Conservation (phyloP, 177 flowering plant genomes). For the Telopea speciosissima region DNA sequence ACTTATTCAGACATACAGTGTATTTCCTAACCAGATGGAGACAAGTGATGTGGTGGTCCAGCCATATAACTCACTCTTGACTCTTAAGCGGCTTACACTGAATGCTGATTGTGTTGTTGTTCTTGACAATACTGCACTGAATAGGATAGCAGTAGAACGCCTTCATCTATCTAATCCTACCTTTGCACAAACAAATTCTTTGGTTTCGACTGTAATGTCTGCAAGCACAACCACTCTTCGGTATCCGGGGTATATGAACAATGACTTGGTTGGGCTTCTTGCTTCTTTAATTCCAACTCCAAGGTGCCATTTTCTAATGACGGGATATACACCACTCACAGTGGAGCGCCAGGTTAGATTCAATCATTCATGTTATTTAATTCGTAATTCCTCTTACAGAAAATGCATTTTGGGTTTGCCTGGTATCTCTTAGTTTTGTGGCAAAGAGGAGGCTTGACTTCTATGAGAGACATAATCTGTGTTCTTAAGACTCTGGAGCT, state of each 20-base stretch:
- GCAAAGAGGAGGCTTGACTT: not conserved
- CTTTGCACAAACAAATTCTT: constrained; percentile 91
- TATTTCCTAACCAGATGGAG: constrained; percentile 98
- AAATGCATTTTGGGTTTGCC: not conserved
- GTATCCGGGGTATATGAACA: constrained; percentile 99
- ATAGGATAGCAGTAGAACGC: constrained; percentile 95
- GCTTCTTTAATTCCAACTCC: constrained; percentile 99
- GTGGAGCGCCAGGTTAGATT: constrained; percentile 89
- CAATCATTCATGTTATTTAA: not conserved
- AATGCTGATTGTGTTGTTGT: constrained; percentile 99
- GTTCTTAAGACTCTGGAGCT: not conserved
- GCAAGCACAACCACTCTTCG: constrained; percentile 98
- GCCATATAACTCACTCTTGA: constrained; percentile 96
- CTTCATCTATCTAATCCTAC: constrained; percentile 90
- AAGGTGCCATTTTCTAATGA: constrained; percentile 99
- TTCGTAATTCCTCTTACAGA: constrained; percentile 1
- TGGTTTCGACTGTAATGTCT: constrained; percentile 99
- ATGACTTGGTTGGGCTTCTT: constrained; percentile 99
- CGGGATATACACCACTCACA: constrained; percentile 97
- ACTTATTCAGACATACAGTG: constrained; percentile 98
- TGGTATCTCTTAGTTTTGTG: not conserved
- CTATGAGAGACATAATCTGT: not conserved
- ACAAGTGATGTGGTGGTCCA: constrained; percentile 99
- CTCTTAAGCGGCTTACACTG: constrained; percentile 86
- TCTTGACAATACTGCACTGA: constrained; percentile 96